Evolutionary conservation across 495 filamentous ascomycete species (phyloP), one percentile per base, ranked within the genome.

Genomic region (Ramalina intermedia): DNA sequence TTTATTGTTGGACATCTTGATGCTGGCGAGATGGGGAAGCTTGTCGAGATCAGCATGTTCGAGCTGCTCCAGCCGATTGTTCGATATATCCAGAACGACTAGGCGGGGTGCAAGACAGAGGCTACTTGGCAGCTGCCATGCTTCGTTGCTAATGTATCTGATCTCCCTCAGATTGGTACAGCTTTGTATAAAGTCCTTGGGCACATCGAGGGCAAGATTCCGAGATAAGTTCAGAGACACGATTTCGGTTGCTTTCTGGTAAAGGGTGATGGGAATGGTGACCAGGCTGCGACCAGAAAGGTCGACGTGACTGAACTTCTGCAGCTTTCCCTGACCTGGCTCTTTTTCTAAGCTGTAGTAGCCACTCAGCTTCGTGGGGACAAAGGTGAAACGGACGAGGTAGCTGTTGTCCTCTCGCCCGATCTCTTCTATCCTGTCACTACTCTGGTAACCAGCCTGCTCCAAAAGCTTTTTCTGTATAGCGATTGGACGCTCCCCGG

Each of bases 351-450:
- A 65, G 65, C 69, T 84, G 43, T 70, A 69, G 61, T 84, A 88
- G n/a, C 85, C 85, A 62, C 79, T 86, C 57, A 94, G 79, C 51
- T 86, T 83, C 11, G 82, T 83, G 9, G 90, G 87, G 43, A 95
- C 69, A 61, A 96, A 99, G 21, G 87, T 84, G 66, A 96, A 96
- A 7, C 91, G 86, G 57, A 89, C 89, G 6, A 99, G 72, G 55
- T 96, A 96, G 57, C 88, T 90, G 63, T 96, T 93, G 63, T 99
- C 91, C 62, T 99, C 91, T 40, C 91, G 79, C n/a, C 91, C 91
- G 46, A 99, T 80, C 50, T 96, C 91, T 58, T 96, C 90, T 38
- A 96, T 78, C 37, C 76, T 77, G 60, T 99, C 93, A 20, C 77
- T 79, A 26, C 82, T 74, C n/a, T 81, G 82, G 60, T 95, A 98